Conservation (phyloP, 371 early-diverging fungal species). For the Mortierella sp. region DNA sequence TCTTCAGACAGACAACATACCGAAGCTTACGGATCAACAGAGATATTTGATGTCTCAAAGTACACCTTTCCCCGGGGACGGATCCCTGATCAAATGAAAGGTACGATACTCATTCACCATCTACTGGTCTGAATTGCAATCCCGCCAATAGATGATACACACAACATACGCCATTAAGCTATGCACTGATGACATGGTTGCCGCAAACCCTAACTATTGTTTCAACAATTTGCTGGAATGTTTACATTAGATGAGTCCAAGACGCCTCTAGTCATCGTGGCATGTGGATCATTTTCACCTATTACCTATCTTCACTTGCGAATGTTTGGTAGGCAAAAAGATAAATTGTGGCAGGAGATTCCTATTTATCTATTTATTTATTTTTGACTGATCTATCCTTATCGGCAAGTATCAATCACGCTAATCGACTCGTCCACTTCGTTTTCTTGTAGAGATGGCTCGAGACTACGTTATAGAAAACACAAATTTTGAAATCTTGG, state of each 20-base stretch:
- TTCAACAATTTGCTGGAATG: neutral
- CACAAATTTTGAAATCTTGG: slow-evolving; percentile 86
- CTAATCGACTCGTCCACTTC: neutral
- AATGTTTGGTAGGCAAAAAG: slow-evolving; percentile 91
- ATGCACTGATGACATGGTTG: slow-evolving; percentile 5
- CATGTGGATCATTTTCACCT: slow-evolving; percentile 98
- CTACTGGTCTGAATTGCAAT: neutral
- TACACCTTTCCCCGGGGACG: slow-evolving; percentile 49
- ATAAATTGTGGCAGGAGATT: neutral
- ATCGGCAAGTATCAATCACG: neutral
- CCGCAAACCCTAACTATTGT: neutral
- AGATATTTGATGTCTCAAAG: slow-evolving; percentile 47
- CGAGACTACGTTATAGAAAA: slow-evolving; percentile 85
- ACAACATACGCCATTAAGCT: slow-evolving; percentile 4
- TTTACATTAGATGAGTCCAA: slow-evolving; percentile 78
- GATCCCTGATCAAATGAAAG: slow-evolving; percentile 47
- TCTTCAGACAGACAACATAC: slow-evolving; percentile 56
- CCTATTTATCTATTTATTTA: slow-evolving; percentile 12
- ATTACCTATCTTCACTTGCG: slow-evolving; percentile 97
- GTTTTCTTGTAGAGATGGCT: slow-evolving; percentile 87
- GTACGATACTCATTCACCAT: slow-evolving; percentile 7
- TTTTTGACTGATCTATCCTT: neutral
- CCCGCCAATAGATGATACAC: neutral
- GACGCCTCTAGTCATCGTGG: slow-evolving; percentile 93
- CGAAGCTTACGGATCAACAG: slow-evolving; percentile 54